Conservation (phyloP, 2,329 filamentous ascomycete species). For the Aspergillus spinulosporus region DNA sequence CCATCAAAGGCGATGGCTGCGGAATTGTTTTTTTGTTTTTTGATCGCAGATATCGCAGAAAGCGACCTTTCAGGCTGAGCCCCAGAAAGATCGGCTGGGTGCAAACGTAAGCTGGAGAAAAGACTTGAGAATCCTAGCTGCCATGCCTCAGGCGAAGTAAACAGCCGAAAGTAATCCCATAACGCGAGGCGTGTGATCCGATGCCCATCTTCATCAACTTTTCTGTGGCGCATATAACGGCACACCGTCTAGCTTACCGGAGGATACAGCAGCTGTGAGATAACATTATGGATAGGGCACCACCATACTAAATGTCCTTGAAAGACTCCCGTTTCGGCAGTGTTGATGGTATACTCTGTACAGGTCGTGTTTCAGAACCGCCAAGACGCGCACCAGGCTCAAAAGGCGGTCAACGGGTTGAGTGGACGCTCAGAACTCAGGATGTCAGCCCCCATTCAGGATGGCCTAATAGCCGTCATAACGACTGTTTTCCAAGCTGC, state of each 20-base stretch:
- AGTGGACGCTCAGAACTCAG: slow-evolving; percentile 14
- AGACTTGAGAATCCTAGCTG: slow-evolving; percentile 9
- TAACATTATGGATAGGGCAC: slow-evolving; percentile 18
- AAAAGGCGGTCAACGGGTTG: slow-evolving; percentile 16
- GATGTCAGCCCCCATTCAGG: slow-evolving; percentile 18
- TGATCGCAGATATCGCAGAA: slow-evolving; percentile 1
- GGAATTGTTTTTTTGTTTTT: background rate
- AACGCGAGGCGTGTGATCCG: slow-evolving; percentile 9
- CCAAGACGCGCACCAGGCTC: slow-evolving; percentile 17
- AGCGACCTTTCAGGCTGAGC: slow-evolving; percentile 12
- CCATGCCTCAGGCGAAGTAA: slow-evolving; percentile 14
- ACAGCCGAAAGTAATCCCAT: slow-evolving; percentile 12
- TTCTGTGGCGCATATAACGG: slow-evolving; percentile 11
- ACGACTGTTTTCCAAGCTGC: slow-evolving; percentile 17
- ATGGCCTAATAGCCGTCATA: slow-evolving; percentile 17
- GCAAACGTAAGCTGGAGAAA: slow-evolving; percentile 13
- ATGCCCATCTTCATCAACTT: slow-evolving; percentile 4
- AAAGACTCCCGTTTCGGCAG: slow-evolving; percentile 15
- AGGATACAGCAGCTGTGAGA: slow-evolving; percentile 12
- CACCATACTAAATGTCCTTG: slow-evolving; percentile 11
- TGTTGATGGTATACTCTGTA: slow-evolving; percentile 16
- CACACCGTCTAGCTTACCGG: slow-evolving; percentile 11
- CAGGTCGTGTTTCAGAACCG: slow-evolving; percentile 18
- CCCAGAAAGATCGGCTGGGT: slow-evolving; percentile 13
- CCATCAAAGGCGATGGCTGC: slow-evolving; percentile 18